Base-by-base conservation (phyloP, 371 early-diverging fungal genomes). In the Mortierella sp. region DNA sequence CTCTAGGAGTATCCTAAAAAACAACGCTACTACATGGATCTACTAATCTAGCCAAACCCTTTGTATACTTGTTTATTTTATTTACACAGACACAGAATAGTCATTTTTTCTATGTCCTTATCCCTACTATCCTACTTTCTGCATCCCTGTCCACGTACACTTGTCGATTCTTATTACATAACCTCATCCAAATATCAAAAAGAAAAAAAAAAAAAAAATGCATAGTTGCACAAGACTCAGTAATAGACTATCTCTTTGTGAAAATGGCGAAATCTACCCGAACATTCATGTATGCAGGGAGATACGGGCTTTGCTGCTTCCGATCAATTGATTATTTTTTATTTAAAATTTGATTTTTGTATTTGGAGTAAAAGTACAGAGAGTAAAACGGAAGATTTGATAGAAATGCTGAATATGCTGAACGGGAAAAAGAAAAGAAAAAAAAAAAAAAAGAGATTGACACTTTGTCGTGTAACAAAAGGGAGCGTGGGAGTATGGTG, bases 1-100 rank as follows among this genome's bases (percentile, higher is more conserved):
- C n/a, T 51, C 23, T 51, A 37, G 59, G n/a, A 32, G 59, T 2
- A 58, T 58, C 59, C 59, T 58, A 22, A 40, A 42, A 59, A 59
- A 51, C 19, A 12, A 47, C n/a, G 12, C 15, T n/a, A 47, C 12
- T 47, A 47, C 15, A 47, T 19, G 19, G 17, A 47, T 6, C 13
- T 47, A 19, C 47, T 47, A 47, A n/a, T 47, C n/a, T 47, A 47
- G 22, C 47, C 47, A 47, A 19, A 6, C 47, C 10, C 47, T 15
- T 22, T 19, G n/a, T 6, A 1, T n/a, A 47, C 5, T 26, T 47
- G 37, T 37, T 17, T 19, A 12, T 15, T 15, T 15, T 9, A 4
- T 15, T 43, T 15, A 17, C 17, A 15, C 4, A 17, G 17, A 43
- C 17, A 5, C 4, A 43, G 15, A 17, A 15, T 13, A 43, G 17